Evolutionary conservation across 1,284 basidiomycete genomes (phyloP), one percentile per base, ranked within the genome.

Genomic region (Papiliotrema terrestris): DNA sequence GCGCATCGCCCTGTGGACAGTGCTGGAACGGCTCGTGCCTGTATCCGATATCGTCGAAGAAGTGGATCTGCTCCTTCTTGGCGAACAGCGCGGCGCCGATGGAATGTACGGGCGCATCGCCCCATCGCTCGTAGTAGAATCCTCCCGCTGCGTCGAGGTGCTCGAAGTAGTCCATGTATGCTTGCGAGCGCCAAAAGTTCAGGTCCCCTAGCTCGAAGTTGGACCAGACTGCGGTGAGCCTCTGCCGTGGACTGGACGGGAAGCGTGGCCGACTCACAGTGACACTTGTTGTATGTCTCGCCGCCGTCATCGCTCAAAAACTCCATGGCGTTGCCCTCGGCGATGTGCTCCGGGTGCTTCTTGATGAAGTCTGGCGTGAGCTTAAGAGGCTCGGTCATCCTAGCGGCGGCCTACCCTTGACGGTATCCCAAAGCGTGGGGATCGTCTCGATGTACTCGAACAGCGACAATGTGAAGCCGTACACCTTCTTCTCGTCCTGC

Each of bases 91-190:
- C 83, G 0, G 83, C 87, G 1, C 86, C 90, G 55, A 92, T 89
- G 51, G 85, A 87, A 67, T 91, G 89, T 8, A 92, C 82, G 3
- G 89, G 91, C 8, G 91, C 91, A 69, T 93, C 90, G 51, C 90
- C 90, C 82, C 75, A 77, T 58, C 75, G 66, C 55, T 91, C 89
- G 65, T 91, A 91, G 71, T 88, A 89, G 67, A 90, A 90, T 6
- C 91, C 90, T 20, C 91, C 91, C 46, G 82, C 83, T 15, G 79
- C 73, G 59, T 94, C 91, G 20, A 94, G 79, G 67, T 83, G 81
- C 23, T 88, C 81, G 65, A 93, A 94, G 78, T 86, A 93, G 49
- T 83, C 82, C 59, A 78, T 80, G 73, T 94, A 94, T 3, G 86
- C 84, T 59, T 89, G 82, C 6, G 82, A 78, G 52, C 91, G 80